These are phyloP conservation scores for Colletotrichum coccodes DNA, from an alignment of 2,329 filamentous ascomycete genomes.

Conservation along the genomic window DNA sequence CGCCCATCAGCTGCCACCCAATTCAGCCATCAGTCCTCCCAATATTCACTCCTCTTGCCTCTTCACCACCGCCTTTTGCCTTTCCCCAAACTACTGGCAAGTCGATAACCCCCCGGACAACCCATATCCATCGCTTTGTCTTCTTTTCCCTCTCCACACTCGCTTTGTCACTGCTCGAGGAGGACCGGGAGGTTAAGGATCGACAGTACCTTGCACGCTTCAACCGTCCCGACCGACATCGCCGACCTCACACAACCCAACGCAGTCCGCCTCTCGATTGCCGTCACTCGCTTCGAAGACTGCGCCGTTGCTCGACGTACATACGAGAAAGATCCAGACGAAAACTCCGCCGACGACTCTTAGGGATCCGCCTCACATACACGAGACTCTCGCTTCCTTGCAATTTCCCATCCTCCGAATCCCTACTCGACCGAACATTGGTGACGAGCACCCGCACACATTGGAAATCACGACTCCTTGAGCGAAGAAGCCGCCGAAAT, in stretches of 20 bases:
- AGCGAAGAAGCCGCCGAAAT: background rate
- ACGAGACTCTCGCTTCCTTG: conserved; percentile 25
- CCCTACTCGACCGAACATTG: conserved; percentile 9
- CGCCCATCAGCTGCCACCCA: background rate
- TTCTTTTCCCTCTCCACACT: conserved; percentile 1
- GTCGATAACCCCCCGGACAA: background rate
- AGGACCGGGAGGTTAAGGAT: conserved; percentile 1
- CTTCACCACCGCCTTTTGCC: background rate
- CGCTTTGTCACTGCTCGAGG: conserved; percentile 21
- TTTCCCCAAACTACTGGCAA: background rate
- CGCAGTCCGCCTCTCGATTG: background rate
- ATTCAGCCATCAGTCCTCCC: conserved; percentile 23
- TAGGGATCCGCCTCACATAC: background rate
- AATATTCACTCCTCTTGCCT: background rate
- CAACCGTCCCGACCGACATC: background rate
- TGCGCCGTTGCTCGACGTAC: background rate
- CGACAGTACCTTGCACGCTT: background rate
- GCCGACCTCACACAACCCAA: background rate
- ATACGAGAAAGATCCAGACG: background rate
- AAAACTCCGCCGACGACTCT: background rate
- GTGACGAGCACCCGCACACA: background rate
- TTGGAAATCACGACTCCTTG: background rate
- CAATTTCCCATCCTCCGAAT: background rate
- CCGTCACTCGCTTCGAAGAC: background rate
- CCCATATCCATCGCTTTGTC: background rate